Base-by-base conservation (phyloP, 768 basidiomycete genomes). In the Astraeus odoratus region DNA sequence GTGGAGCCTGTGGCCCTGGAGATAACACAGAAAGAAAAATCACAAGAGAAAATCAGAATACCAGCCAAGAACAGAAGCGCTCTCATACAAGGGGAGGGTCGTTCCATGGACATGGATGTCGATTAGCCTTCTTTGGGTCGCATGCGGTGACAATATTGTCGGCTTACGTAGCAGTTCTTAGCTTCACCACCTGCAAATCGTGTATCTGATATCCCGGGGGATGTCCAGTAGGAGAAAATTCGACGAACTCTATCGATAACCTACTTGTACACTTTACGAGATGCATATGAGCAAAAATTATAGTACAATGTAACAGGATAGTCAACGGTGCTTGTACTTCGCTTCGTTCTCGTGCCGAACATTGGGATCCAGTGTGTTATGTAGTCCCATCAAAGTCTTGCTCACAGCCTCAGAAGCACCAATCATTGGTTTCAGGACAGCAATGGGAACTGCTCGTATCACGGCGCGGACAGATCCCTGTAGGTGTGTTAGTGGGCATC, bases 341-440 rank as follows among this genome's bases (percentile, higher is more conserved):
- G 89, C 92, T 53, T 88, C 86, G 54, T 84, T 86, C 60, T 95
- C 92, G 42, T 78, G 73, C 36, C 81, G 78, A 39, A 86, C 72
- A 47, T 82, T 77, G 8, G 95, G 93, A 63, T 98, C 93, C 56
- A 99, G 68, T 37, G 90, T 78, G 61, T 98, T 98, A 55, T 93
- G 86, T 30, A 99, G 72, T 7, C 96, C 96, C 44, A 97, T 75
- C 29, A 98, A 67, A 1, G 95, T 94, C 71, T 98, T 94, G 67
- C 91, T 86, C 48, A 98, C 86, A 3, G 96, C 96, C 65, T 96
- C 95, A 40, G 85, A 91, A 4, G 94, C 93, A 4, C 96, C 96
- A 46, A 98, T 99, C 91, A 96, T 95, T 2, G 96, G 93, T 57
- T 90, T 93, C 54, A 99, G 68, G 9, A 99, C 93, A 0, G 96